Evolutionary conservation across 306 rosid genomes (phyloP), one percentile per base, ranked within the genome.

Genomic region (barrel medic (Medicago truncatula)): DNA sequence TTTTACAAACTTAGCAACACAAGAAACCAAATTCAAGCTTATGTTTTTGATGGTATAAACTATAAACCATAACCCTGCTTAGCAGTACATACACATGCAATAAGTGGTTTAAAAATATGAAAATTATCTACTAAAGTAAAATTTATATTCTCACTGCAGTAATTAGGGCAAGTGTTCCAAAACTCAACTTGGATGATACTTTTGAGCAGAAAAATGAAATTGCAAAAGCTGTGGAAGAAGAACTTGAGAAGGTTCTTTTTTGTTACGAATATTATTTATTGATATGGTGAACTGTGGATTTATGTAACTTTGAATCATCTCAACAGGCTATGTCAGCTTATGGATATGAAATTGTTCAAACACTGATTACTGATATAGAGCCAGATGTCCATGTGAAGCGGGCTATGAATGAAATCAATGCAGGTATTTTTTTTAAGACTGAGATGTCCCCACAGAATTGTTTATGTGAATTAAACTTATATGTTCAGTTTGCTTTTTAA

Each of bases 351-450:
- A 94, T 94, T 28, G 98, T 94, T 17, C 97, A 91, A 78, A 91
- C 97, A 16, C 93, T 94, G 71, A 91, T 94, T 70, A 87, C 89
- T 58, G 97, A 94, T 76, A 90, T 91, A 73, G 97, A 88, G 79
- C 98, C 98, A 31, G 96, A 91, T 52, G 96, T 64, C 76, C 95
- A 82, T 78, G 96, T 91, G 59, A 94, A 94, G 88, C 86, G 92
- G 66, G 98, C 98, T 70, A 94, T 94, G 98, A 94, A 94, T 72
- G 97, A 94, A 83, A 94, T 94, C 77, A 94, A 91, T 73, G 98
- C 98, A 14, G 98, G 98, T 94, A 87, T 21, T 17, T 13, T 59
- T 8, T 63, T 58, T 73, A 21, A 40, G 41, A 58, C 16, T 6
- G 56, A 73, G 47, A 18, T 60, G 20, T 61, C 18, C 13, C 14